These are phyloP conservation scores for Cryphonectria naterciae DNA, from an alignment of 2,329 filamentous ascomycete genomes.

Conservation along the genomic window DNA sequence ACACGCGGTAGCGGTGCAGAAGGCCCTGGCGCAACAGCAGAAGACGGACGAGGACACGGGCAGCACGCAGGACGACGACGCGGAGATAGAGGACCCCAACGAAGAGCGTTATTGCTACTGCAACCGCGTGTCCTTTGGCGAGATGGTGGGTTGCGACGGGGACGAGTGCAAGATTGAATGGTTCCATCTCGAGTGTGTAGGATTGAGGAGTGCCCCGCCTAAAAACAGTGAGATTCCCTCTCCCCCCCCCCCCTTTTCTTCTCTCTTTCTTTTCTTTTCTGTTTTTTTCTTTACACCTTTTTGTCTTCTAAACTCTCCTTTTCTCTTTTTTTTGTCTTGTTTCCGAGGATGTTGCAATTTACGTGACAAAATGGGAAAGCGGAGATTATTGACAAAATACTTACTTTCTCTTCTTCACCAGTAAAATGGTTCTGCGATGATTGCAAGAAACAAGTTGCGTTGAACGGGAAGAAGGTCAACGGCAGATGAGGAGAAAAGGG, in stretches of 20 bases:
- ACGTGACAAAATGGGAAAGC: neutral
- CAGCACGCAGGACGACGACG: constrained; percentile 44
- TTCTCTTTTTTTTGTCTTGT: constrained; percentile 12
- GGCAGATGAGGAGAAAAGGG: constrained; percentile 43
- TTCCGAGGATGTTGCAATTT: neutral
- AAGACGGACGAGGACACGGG: constrained; percentile 35
- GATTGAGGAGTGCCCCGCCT: constrained; percentile 76
- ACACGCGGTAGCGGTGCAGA: constrained; percentile 42
- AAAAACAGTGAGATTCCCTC: constrained; percentile 61
- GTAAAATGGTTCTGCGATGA: constrained; percentile 85
- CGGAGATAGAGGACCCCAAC: constrained; percentile 67
- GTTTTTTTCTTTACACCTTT: neutral
- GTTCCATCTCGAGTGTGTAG: constrained; percentile 84
- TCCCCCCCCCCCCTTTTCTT: neutral
- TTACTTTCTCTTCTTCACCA: constrained; percentile 38
- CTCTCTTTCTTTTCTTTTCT: constrained; percentile 40
- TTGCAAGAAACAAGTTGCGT: constrained; percentile 69
- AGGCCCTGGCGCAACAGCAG: constrained; percentile 37
- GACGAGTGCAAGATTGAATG: constrained; percentile 75
- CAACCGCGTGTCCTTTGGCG: constrained; percentile 78
- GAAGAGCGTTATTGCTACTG: constrained; percentile 82
- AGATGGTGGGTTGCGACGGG: constrained; percentile 83
- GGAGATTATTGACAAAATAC: constrained; percentile 38
- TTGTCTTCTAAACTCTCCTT: constrained; percentile 12
- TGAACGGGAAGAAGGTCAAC: constrained; percentile 56